Base-by-base conservation (phyloP, 2,329 filamentous ascomycete species). In the Xylariaceae sp. region DNA sequence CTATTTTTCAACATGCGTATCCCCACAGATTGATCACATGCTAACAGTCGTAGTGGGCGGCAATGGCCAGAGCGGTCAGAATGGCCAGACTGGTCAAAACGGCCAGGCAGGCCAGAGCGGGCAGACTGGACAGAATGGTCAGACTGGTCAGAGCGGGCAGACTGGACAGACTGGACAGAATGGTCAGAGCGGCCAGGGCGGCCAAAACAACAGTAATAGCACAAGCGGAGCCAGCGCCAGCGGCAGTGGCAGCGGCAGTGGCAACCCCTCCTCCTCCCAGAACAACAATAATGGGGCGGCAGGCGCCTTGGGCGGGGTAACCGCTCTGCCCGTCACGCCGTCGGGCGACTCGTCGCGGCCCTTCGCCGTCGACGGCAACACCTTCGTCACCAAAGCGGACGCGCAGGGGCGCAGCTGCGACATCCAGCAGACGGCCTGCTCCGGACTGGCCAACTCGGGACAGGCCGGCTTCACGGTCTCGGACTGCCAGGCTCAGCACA, bases 321-420 rank as follows among this genome's bases (percentile, higher is more conserved):
- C 50, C 38, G 43, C 49, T 46, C 53, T 50, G 28, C 41, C 41
- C 12, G 39, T 54, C 40, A 50, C 46, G 40, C 44, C 48, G 34
- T 49, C 50, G 18, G 54, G 51, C 27, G 48, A 54, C 40, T 44
- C 59, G 15, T 53, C 58, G 40, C 69, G 77, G 21, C 74, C 76
- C 39, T 81, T 81, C 59, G 49, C 58, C 15, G 73, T 79, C 42
- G 71, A 74, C 50, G 73, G 56, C 14, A 64, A 66, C 63, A 78
- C 66, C 26, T 83, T 84, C 55, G 70, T 71, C 27, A 73, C 73
- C 55, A 56, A 73, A 48, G 61, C 56, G 3, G 73, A 70, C 8
- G 80, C 80, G 14, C 61, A 73, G 28, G 71, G 80, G 59, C 68
- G 80, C 32, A 71, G 76, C 24, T 84, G 80, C 55, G 70, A 78